Base-by-base conservation (phyloP, 306 rosid genomes). In the Vigna mungo region DNA sequence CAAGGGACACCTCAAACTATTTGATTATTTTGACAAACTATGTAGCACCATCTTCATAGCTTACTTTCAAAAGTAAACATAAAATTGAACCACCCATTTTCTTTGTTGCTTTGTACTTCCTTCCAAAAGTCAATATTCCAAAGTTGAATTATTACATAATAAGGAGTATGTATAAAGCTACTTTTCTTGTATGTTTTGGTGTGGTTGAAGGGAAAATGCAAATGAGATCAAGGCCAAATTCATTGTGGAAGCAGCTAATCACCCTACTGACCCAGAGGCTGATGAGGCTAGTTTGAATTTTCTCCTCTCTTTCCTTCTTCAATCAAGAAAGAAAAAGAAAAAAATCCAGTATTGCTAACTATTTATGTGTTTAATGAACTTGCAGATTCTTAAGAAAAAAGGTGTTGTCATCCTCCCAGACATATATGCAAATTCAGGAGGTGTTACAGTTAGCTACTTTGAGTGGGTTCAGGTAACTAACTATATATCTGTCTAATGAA, bases 351-450 rank as follows among this genome's bases (percentile, higher is more conserved):
- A n/a, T 58, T 71, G 52, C 32, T 66, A 58, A 71, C 62, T 56
- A 58, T 12, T 30, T 39, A 34, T 32, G 21, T n/a, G 46, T 41
- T 9, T 41, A 41, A 41, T 41, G 46, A 74, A 80, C 56, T 44
- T 88, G 84, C 78, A 95, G 98, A 90, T 89, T 81, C 85, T 95
- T 68, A 84, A 89, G 54, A 87, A 89, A 68, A 95, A 90, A 79
- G 98, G 93, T 0, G 96, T 90, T 69, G 86, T 86, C 41, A 88
- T 95, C 63, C 97, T 95, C 51, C 98, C 98, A 8, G 98, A 92
- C 80, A 92, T 95, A 67, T 95, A 81, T 88, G 98, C 98, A 80
- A 95, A 95, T 87, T 93, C 97, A 39, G 98, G 98, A 80, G 98
- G 98, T 0, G 98, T 95, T 30, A 95, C 96, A 7, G 97, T 95